A percentile compares a stretch with the other conserved stretches of the same genome.
These are phyloP conservation scores for Nitzschia sp. DNA, from an alignment of 108 stramenopile genomes.

Conservation along the genomic window DNA sequence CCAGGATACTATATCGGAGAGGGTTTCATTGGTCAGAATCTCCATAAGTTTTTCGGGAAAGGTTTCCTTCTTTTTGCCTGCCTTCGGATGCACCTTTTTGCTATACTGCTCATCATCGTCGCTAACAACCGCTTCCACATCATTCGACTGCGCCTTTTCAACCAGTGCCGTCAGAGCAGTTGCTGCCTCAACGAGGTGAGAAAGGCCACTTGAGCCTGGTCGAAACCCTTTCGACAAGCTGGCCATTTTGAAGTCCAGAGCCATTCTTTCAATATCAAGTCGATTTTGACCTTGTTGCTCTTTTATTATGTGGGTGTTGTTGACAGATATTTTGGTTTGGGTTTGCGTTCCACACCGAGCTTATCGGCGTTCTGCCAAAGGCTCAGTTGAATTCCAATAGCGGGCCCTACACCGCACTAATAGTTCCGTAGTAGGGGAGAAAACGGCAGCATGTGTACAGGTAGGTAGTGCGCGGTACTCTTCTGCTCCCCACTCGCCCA, in stretches of 20 bases:
- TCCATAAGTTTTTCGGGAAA: slow-evolving; percentile 75
- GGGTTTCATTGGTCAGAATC: slow-evolving; percentile 57
- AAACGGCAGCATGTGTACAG: no score
- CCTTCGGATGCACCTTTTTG: background rate
- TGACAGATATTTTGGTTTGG: no score
- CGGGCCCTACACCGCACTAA: no score
- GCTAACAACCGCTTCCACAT: slow-evolving; percentile 6
- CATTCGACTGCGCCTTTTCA: slow-evolving; percentile 10
- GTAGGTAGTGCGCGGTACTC: no score
- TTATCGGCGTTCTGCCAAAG: no score
- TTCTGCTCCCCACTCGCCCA: no score
- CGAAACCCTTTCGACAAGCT: background rate
- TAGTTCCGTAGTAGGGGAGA: no score
- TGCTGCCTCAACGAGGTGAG: slow-evolving; percentile 63
- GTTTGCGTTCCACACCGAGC: no score
- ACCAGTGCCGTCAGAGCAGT: slow-evolving; percentile 56
- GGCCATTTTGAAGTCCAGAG: background rate
- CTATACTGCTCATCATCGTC: slow-evolving; percentile 14
- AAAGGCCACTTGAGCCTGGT: slow-evolving; percentile 26
- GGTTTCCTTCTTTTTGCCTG: slow-evolving; percentile 45
- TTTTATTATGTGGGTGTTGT: no score
- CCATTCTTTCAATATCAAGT: no score
- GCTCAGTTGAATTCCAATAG: no score
- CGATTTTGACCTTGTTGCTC: no score
- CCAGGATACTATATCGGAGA: slow-evolving; percentile 74